Percentiles rank a stretch among this genome's conserved stretches.
Conservation (phyloP, 306 rosid species). For the Lupinus albus region DNA sequence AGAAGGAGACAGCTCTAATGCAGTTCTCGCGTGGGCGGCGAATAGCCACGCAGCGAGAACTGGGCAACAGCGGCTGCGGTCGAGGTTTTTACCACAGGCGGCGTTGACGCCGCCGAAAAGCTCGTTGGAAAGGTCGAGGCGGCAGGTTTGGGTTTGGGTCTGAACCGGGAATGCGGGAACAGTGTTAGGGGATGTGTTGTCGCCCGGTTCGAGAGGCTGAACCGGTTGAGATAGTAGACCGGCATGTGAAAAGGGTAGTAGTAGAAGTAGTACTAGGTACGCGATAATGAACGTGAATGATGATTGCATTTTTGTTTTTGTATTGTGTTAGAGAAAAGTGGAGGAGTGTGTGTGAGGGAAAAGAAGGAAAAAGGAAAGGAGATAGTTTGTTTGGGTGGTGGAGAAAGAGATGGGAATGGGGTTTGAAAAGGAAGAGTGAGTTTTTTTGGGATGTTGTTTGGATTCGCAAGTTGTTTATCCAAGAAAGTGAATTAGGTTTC, state of each 20-base stretch:
- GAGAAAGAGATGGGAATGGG: constrained; percentile 34
- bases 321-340: constrained; percentile 42
- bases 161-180: constrained; percentile 89
- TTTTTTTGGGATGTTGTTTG: constrained; percentile 10
- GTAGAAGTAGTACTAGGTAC: background rate
- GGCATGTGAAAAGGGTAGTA: constrained; percentile 42
- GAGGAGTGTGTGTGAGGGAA: constrained; percentile 6
- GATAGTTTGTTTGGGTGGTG: constrained; percentile 34
- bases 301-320: constrained; percentile 49
- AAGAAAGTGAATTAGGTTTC: constrained; percentile 35
- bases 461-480: constrained; percentile 10
- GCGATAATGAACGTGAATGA: constrained; percentile 39
- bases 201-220: constrained; percentile 67
- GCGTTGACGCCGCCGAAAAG: constrained; percentile 95
- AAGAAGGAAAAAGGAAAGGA: constrained; percentile 6
- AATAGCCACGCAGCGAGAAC: constrained; percentile 96
- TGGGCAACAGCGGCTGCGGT: constrained; percentile 96
- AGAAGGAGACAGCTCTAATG: constrained; percentile 55
- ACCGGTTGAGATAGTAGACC: constrained; percentile 71
- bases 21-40: constrained; percentile 91
- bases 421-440: constrained; percentile 19
- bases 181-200: constrained; percentile 60
- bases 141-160: constrained; percentile 64
- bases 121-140: constrained; percentile 85
- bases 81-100: constrained; percentile 86